Evolutionary conservation across 139 green algal species (phyloP).

Genomic region (Zygnema cylindricum): DNA sequence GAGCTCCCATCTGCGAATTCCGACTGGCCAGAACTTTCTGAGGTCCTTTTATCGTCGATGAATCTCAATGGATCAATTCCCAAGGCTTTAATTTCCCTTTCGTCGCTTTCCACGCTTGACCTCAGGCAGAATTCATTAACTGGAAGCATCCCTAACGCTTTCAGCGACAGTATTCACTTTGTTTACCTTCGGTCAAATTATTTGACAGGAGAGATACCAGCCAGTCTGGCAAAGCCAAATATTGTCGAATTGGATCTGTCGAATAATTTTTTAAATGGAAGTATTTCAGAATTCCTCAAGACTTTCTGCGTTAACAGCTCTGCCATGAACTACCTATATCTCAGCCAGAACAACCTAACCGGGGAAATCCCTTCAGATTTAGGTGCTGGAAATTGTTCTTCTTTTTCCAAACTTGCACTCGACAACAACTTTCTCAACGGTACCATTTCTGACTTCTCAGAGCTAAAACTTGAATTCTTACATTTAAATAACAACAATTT

Average conservation of each 20-base stretch:
- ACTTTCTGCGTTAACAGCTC: not conserved
- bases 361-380: conserved; percentile 1
- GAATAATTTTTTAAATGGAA: not conserved
- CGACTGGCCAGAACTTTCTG: not conserved
- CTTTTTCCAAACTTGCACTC: not conserved
- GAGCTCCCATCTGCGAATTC: not conserved
- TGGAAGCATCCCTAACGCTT: conserved; percentile 5
- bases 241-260: not conserved
- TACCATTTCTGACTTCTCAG: conserved; percentile 15
- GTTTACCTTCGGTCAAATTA: not conserved
- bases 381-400: not conserved
- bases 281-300: not conserved
- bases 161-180: not conserved
- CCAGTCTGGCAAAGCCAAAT: not conserved
- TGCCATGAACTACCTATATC: not conserved
- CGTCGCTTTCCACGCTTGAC: conserved; percentile 13
- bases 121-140: conserved; percentile 25
- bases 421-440: conserved; percentile 9
- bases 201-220: not conserved
- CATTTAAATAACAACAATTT: conserved; percentile 18
- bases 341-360: conserved; percentile 22
- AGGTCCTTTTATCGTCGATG: not conserved
- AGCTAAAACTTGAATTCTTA: not conserved
- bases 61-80: conserved; percentile 32
- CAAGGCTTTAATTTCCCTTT: not conserved